Conservation (phyloP, 306 rosid species). For the Dalbergia oliveri region DNA sequence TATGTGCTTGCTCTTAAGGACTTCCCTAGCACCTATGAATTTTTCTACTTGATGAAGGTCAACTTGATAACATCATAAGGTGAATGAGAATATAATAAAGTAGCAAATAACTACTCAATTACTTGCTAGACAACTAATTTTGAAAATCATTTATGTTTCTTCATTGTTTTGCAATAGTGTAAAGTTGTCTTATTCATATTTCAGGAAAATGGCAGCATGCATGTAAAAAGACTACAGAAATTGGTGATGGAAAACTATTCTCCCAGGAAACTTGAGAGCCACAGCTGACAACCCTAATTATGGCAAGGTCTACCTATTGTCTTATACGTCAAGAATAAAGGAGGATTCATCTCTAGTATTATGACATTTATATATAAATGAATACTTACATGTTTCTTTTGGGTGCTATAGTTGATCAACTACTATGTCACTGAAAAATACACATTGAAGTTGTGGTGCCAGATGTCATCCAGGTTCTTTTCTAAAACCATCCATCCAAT, state of each 20-base stretch:
- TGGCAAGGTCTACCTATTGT: slow-evolving; percentile 63
- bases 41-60: slow-evolving; percentile 97
- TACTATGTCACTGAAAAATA: slow-evolving; percentile 86
- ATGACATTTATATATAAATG: slow-evolving; percentile 1
- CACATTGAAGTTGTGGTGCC: slow-evolving; percentile 99
- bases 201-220: slow-evolving; percentile 97
- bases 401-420: slow-evolving; percentile 73
- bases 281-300: slow-evolving; percentile 90
- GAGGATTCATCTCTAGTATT: neutral
- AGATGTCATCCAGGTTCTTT: slow-evolving; percentile 89
- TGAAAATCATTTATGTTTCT: slow-evolving; percentile 19
- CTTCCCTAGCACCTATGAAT: slow-evolving; percentile 92
- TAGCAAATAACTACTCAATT: neutral
- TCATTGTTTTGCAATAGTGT: neutral
- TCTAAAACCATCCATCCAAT: slow-evolving; percentile 12
- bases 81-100: slow-evolving; percentile 8
- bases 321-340: slow-evolving; percentile 31
- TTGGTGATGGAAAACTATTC: slow-evolving; percentile 94
- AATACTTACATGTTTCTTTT: slow-evolving; percentile 44
- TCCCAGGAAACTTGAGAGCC: slow-evolving; percentile 99
- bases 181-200: slow-evolving; percentile 34
- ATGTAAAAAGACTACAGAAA: slow-evolving; percentile 95
- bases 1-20: slow-evolving; percentile 91
- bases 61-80: neutral
- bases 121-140: neutral